phyloP scores from a whole-genome alignment of 805 yeast species.

The Torulaspora franciscae region DNA sequence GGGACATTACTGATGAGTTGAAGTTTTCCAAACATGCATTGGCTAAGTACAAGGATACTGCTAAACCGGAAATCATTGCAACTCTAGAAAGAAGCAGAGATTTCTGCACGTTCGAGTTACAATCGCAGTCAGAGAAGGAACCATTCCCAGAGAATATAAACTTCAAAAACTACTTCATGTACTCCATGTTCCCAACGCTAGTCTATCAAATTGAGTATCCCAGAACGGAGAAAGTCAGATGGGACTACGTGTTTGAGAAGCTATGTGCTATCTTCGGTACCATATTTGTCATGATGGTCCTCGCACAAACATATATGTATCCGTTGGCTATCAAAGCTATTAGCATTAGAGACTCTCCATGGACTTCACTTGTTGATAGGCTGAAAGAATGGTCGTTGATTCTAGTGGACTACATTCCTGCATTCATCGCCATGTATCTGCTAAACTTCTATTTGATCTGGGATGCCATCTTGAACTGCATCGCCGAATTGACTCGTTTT shows the following conservation, averaged over 20 bases:
- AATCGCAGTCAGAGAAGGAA: constrained; percentile 44
- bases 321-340: constrained; percentile 65
- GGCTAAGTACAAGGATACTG: constrained; percentile 37
- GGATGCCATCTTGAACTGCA: constrained; percentile 86
- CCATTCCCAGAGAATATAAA: constrained; percentile 72
- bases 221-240: constrained; percentile 62
- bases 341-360: constrained; percentile 39
- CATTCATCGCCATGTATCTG: constrained; percentile 69
- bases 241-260: constrained; percentile 64
- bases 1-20: constrained; percentile 57
- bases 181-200: constrained; percentile 83
- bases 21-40: constrained; percentile 44
- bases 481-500: constrained; percentile 82
- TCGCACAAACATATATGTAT: constrained; percentile 70
- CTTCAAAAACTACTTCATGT: constrained; percentile 61
- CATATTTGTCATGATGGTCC: constrained; percentile 70
- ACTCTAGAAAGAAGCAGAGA: constrained; percentile 47
- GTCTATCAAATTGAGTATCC: constrained; percentile 83
- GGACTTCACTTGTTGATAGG: constrained; percentile 24
- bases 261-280: constrained; percentile 81
- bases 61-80: constrained; percentile 28
- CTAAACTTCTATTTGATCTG: constrained; percentile 85
- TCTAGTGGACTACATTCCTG: constrained; percentile 70
- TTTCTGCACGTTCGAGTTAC: constrained; percentile 70
- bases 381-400: constrained; percentile 31